A percentile compares a stretch with the other conserved stretches of the same genome.
Evolutionary conservation across 2,329 filamentous ascomycete genomes (phyloP).

Genomic region (Ilyonectria mors-panacis): DNA sequence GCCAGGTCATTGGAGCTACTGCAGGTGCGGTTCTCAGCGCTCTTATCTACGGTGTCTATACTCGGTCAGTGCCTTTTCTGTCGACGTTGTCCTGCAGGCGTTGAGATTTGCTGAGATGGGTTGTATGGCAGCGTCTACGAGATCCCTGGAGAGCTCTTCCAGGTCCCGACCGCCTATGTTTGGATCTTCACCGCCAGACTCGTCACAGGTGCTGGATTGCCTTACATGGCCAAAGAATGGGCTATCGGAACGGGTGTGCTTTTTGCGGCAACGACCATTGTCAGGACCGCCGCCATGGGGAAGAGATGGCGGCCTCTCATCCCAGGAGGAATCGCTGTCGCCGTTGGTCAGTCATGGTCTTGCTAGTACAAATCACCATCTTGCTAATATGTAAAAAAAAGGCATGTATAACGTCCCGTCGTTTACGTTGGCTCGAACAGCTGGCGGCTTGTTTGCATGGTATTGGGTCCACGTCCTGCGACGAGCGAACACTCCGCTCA

Average conservation of each 20-base stretch:
- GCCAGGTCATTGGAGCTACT: conserved; percentile 91
- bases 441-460: conserved; percentile 82
- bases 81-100: not conserved
- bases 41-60: conserved; percentile 90
- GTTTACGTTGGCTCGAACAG: conserved; percentile 90
- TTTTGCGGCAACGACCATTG: conserved; percentile 79
- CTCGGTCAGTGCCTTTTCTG: conserved; percentile 59
- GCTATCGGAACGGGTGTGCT: conserved; percentile 81
- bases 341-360: conserved; percentile 74
- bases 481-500: conserved; percentile 79
- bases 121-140: conserved; percentile 77
- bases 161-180: conserved; percentile 94
- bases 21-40: conserved; percentile 90
- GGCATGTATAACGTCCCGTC: conserved; percentile 98
- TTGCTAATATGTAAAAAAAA: conserved; percentile 49
- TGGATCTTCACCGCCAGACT: conserved; percentile 98
- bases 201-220: conserved; percentile 91
- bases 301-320: conserved; percentile 81
- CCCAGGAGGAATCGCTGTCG: conserved; percentile 95
- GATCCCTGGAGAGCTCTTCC: conserved; percentile 90
- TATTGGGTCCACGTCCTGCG: conserved; percentile 77
- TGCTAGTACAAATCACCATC: not conserved
- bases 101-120: conserved; percentile 16
- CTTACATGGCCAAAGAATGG: conserved; percentile 86
- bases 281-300: conserved; percentile 73